phyloP scores from a whole-genome alignment of 371 early-diverging fungal genomes.

The Syncephalastrum monosporum region DNA sequence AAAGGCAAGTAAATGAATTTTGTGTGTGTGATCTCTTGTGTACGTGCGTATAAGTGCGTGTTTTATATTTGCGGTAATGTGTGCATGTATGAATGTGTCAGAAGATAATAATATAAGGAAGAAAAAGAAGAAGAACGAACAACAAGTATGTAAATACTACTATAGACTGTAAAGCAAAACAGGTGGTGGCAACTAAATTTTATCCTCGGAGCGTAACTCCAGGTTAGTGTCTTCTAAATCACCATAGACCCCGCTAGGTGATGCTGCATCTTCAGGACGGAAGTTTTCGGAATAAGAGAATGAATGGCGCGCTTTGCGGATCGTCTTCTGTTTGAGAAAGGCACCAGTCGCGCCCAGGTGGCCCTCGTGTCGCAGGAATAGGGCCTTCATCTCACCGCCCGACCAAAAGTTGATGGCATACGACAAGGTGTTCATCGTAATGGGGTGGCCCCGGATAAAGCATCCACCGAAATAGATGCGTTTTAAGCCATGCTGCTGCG shows the following conservation, averaged over 20 bases:
- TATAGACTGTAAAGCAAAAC: no score
- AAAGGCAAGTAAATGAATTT: no score
- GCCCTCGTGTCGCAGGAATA: constrained; percentile 96
- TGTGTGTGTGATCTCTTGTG: no score
- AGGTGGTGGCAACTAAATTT: constrained; percentile 10
- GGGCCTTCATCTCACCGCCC: constrained; percentile 89
- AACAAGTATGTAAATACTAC: constrained; percentile 1
- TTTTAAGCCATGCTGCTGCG: constrained; percentile 86
- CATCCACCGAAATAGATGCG: constrained; percentile 96
- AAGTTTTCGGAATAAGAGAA: constrained; percentile 81
- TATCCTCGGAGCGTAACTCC: constrained; percentile 26
- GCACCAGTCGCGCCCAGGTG: constrained; percentile 96
- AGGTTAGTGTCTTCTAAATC: constrained; percentile 29
- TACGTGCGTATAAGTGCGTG: no score
- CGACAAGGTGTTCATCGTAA: constrained; percentile 96
- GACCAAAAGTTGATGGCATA: constrained; percentile 98
- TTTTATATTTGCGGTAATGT: no score
- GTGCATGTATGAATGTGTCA: no score
- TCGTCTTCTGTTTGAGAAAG: constrained; percentile 56
- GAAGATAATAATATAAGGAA: constrained; percentile 1
- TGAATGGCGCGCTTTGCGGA: constrained; percentile 46
- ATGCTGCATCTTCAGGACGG: constrained; percentile 28
- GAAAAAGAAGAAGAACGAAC: not conserved
- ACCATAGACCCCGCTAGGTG: constrained; percentile 27
- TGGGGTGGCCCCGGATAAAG: constrained; percentile 93